Evolutionary conservation across 352 stramenopile genomes (phyloP), one percentile per base, ranked within the genome.

Genomic region (Globisporangium canariense): DNA sequence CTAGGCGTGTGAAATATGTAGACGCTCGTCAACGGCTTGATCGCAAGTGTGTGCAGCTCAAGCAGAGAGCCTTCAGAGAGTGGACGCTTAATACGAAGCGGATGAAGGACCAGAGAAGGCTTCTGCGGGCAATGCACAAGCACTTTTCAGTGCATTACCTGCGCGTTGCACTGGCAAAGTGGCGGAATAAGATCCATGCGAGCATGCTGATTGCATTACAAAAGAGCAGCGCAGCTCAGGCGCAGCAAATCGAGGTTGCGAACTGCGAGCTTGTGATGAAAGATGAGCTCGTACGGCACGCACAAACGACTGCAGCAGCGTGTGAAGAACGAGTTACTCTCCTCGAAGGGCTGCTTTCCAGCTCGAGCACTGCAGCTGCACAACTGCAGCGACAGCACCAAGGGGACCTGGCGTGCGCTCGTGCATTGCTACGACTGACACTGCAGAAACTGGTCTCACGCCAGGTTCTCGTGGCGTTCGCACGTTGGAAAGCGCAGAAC

Each of bases 101-200:
- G 3, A 9, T 0, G 32, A 58, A n/a, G 10, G 28, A 18, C 6
- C 18, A 63, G 14, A 50, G n/a, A 25, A 25, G 18, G 4, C 45
- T 45, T 8, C 13, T 63, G 3, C 2, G 6, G 30, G 4, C n/a
- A n/a, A 36, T 63, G 32, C 25, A 30, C 34, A 63, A 25, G 20
- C 22, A 28, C 20, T 38, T 57, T 3, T 64, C 45, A 34, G 53
- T 59, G 25, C 70, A 60, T 14, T 69, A 68, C 45, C 58, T 40
- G 41, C 74, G 71, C 0, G 25, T 60, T 38, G 68, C 53, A 1
- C 10, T 81, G 40, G 66, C 71, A 47, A 66, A 52, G 40, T 81
- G 74, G 74, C 41, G 32, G 10, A 56, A 28, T 1, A 40, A 36
- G 9, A 36, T 55, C 13, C 41, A 43, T 10, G 28, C 43, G 11